These are phyloP conservation scores for Marasmius oreades DNA, from an alignment of 1,284 basidiomycete genomes.

Conservation along the genomic window DNA sequence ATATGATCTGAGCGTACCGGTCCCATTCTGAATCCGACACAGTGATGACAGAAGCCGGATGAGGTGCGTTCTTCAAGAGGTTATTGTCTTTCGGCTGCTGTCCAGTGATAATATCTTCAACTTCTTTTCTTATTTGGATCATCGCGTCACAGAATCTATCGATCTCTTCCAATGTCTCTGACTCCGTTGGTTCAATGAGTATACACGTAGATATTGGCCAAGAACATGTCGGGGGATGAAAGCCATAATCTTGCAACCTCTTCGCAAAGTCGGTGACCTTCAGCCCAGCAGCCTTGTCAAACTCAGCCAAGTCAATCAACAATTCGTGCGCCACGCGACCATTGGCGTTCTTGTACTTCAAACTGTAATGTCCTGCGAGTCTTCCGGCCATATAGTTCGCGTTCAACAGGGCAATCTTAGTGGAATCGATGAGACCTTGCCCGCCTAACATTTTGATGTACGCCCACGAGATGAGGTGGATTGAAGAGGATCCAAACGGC, in stretches of 20 bases:
- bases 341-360: constrained; percentile 89
- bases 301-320: constrained; percentile 92
- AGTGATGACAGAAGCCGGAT: constrained; percentile 77
- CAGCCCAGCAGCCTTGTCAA: constrained; percentile 83
- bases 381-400: constrained; percentile 97
- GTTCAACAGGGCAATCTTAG: constrained; percentile 85
- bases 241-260: constrained; percentile 79
- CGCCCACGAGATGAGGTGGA: constrained; percentile 96
- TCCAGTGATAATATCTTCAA: constrained; percentile 82
- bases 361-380: constrained; percentile 80
- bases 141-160: constrained; percentile 96
- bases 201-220: constrained; percentile 95
- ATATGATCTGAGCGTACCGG: constrained; percentile 45
- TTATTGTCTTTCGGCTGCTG: constrained; percentile 88
- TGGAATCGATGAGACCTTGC: constrained; percentile 79
- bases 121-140: constrained; percentile 92
- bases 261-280: constrained; percentile 97
- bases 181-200: constrained; percentile 95
- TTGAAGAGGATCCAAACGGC: constrained; percentile 93
- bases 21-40: constrained; percentile 79
- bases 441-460: constrained; percentile 98
- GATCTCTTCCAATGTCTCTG: constrained; percentile 87
- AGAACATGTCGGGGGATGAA: constrained; percentile 89
- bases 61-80: constrained; percentile 91
- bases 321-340: constrained; percentile 94